phyloP scores from a whole-genome alignment of 805 yeast genomes.

The Schizosaccharomyces cryophilus region DNA sequence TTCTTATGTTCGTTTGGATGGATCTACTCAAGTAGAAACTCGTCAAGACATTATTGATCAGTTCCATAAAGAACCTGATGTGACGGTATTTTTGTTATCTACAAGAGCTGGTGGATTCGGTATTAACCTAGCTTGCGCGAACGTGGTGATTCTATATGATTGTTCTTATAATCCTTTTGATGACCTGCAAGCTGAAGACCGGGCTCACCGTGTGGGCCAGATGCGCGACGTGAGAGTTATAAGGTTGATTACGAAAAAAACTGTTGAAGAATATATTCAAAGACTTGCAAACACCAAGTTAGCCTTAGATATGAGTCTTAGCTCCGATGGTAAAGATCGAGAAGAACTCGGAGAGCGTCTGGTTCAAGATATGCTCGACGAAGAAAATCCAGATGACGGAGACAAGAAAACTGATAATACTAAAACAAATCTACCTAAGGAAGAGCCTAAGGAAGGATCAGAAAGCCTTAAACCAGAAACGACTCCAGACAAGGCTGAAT shows the following conservation, averaged over 20 bases:
- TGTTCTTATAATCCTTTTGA: conserved; percentile 95
- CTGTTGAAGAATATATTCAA: conserved; percentile 47
- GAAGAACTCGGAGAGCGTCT: background rate
- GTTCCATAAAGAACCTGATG: conserved; percentile 55
- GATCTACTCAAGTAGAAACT: conserved; percentile 72
- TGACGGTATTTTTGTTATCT: conserved; percentile 68
- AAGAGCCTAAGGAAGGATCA: background rate
- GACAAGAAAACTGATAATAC: background rate
- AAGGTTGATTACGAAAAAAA: conserved; percentile 42
- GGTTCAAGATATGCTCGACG: background rate
- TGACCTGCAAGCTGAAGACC: conserved; percentile 93
- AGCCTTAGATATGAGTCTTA: conserved; percentile 41
- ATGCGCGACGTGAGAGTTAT: conserved; percentile 57
- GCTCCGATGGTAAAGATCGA: conserved; percentile 3
- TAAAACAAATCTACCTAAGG: background rate
- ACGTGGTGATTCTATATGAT: conserved; percentile 72
- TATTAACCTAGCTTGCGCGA: conserved; percentile 85
- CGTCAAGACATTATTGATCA: conserved; percentile 81
- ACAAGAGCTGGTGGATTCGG: conserved; percentile 99
- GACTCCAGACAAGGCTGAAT: background rate
- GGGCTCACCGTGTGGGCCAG: conserved; percentile 96
- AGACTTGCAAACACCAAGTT: conserved; percentile 73
- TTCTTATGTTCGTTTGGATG: conserved; percentile 69
- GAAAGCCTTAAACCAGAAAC: background rate
- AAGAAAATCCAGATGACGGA: background rate